Base-by-base conservation (phyloP, 2,329 filamentous ascomycete genomes). In the Sporothrix sp. region DNA sequence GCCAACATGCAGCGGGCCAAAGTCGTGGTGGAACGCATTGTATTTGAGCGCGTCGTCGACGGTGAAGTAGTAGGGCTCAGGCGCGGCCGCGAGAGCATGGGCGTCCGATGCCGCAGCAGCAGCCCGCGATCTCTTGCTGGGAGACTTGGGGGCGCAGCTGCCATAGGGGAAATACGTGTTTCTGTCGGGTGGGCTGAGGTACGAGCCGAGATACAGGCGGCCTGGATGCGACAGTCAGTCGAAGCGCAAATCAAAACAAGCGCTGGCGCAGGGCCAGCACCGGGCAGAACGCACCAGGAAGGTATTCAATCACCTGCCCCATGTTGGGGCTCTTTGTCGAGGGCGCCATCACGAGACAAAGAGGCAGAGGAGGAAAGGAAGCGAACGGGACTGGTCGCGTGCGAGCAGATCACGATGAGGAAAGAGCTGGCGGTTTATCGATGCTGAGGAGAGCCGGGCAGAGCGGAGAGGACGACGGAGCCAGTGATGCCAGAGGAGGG, bases 21-120 rank as follows among this genome's bases (percentile, higher is more conserved):
- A 98, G 70, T 98, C 93, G 62, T 94, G 90, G 70, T 97, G 90
- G 69, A 98, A 98, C 28, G 91, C 90, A 67, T 98, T 98, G 76
- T 98, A 98, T 42, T 95, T 77, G 39, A 98, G 81, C 36, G 76
- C 84, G 64, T 95, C 87, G 65, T 98, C 93, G 58, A 97, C 83
- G 46, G 88, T 91, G 69, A 98, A 98, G 71, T 97, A 98, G 65
- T 87, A 90, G 1, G 93, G 93, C 50, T 82, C 71, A 58, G 77
- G 79, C 74, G 69, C 30, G 6, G 54, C 16, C 1, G 46, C 11
- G n/a, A n/a, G n/a, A n/a, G n/a, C n/a, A n/a, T 11, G 43, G 20
- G 32, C 9, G 11, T 20, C 11, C 6, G 50, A 39, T 7, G 50
- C 33, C 1, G 50, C 39, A 28, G 79, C 74, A 53, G 78, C 79